Conservation (phyloP, 169 alveolate genomes). For the Babesia ovata region DNA sequence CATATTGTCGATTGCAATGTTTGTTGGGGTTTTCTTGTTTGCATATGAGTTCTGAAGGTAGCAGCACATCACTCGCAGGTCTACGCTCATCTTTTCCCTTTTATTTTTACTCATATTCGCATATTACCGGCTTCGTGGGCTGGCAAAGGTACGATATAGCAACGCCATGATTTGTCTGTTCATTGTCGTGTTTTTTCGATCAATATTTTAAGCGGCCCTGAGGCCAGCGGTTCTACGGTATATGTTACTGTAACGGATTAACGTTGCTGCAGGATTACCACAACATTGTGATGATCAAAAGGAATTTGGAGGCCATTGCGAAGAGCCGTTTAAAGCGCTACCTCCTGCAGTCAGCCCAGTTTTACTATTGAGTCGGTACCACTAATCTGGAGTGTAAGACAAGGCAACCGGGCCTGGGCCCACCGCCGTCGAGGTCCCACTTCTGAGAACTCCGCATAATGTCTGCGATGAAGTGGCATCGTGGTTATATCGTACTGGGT, state of each 20-base stretch:
- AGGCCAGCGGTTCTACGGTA: neutral
- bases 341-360: constrained; percentile 41
- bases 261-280: constrained; percentile 20
- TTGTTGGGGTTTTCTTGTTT: neutral
- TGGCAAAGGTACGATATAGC: constrained; percentile 35
- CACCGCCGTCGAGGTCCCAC: too few relatives aligned
- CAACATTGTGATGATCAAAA: constrained; percentile 38
- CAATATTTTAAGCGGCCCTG: neutral
- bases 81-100: constrained; percentile 28
- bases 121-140: constrained; percentile 48
- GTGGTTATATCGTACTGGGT: too few relatives aligned
- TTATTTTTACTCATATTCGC: constrained; percentile 45
- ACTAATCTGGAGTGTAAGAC: too few relatives aligned
- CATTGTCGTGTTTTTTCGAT: neutral
- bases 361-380: constrained; percentile 6
- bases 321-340: constrained; percentile 49
- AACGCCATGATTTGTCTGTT: neutral
- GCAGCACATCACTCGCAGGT: constrained; percentile 6
- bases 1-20: neutral
- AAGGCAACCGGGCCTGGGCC: too few relatives aligned
- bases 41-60: neutral
- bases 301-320: constrained; percentile 39
- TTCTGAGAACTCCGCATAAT: too few relatives aligned
- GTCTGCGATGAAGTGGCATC: too few relatives aligned
- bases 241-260: neutral